Base-by-base conservation (phyloP, 2,329 filamentous ascomycete species). In the Penicillium sumatraense region DNA sequence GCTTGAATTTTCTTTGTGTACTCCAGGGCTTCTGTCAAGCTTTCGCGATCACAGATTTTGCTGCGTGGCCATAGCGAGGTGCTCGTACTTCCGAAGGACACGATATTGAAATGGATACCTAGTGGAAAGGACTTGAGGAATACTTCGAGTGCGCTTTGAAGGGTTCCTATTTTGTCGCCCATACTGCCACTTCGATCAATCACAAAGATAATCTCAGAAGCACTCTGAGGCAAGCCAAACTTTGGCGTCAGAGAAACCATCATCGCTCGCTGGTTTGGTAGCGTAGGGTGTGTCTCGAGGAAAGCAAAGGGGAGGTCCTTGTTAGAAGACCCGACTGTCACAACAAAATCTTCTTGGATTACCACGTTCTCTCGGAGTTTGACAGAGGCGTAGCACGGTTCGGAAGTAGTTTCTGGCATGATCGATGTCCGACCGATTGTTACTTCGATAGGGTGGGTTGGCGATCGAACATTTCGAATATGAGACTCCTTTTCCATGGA, bases 81-180 rank as follows among this genome's bases (percentile, higher is more conserved):
- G 56, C 78, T 73, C 0, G 6, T 33, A 1, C 69, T 76, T 11
- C 87, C 87, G 49, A 90, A 90, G 4, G 85, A 87, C 67, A 84
- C 87, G 51, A 90, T 86, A 66, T 90, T 89, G 78, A 90, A 90
- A 64, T 84, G 84, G 57, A 83, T 77, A 5, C 86, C 85, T 1
- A 86, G 62, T 0, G 86, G 86, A 2, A 90, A 74, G 0, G 85
- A 88, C 66, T 87, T 88, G 53, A 89, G 73, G 61, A 89, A 89
- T 20, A 89, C 75, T 5, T 81, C 79, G 20, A 89, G 75, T 0
- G 86, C 86, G 1, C 79, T 72, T 21, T 79, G 73, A 3, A 87
- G 76, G 27, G 85, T 80, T 0, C 62, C 58, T 1, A 88, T 88
- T 35, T 81, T 83, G 4, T 60, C 59, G 4, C 2, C 1, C 61